Percentiles rank a stretch among this genome's conserved stretches.
phyloP scores from a whole-genome alignment of 2,329 filamentous ascomycete species.

The Graphiopsis chlorocephala region DNA sequence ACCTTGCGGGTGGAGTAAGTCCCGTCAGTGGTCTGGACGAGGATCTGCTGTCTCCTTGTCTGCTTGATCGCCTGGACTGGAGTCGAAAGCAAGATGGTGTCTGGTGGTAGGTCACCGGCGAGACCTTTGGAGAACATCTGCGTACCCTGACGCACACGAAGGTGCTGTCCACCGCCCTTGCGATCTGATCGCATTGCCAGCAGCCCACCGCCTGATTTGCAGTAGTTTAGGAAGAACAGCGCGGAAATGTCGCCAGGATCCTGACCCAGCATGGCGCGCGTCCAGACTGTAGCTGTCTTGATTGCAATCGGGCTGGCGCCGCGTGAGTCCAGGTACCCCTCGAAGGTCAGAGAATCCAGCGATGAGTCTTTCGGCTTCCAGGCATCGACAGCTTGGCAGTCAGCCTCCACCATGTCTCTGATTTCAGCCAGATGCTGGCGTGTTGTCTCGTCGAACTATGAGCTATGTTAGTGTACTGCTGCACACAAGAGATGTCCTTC shows the following conservation, averaged over 20 bases:
- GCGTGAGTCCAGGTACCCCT: constrained; percentile 36
- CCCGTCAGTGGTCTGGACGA: neutral
- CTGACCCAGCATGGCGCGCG: constrained; percentile 50
- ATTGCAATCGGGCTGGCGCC: constrained; percentile 35
- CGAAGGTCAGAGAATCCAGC: constrained; percentile 40
- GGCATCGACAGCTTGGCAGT: constrained; percentile 36
- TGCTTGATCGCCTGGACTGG: constrained; percentile 33
- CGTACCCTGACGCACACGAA: constrained; percentile 50
- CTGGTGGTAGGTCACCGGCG: constrained; percentile 21
- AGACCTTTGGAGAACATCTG: constrained; percentile 42
- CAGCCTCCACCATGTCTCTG: constrained; percentile 38
- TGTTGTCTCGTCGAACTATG: constrained; percentile 26
- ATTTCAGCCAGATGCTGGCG: constrained; percentile 32
- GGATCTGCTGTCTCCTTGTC: neutral
- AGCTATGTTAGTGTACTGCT: neutral
- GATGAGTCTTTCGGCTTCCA: constrained; percentile 24
- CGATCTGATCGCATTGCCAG: constrained; percentile 53
- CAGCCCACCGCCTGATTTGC: constrained; percentile 52
- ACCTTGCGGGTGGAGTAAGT: constrained; percentile 40
- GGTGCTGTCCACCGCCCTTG: constrained; percentile 53
- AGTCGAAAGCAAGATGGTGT: neutral
- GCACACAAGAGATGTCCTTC: neutral
- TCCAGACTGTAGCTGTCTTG: constrained; percentile 44
- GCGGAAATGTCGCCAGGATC: constrained; percentile 52
- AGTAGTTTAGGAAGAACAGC: constrained; percentile 56